Base-by-base conservation (phyloP, 2,329 filamentous ascomycete species). In the Rasamsonia emersonii region DNA sequence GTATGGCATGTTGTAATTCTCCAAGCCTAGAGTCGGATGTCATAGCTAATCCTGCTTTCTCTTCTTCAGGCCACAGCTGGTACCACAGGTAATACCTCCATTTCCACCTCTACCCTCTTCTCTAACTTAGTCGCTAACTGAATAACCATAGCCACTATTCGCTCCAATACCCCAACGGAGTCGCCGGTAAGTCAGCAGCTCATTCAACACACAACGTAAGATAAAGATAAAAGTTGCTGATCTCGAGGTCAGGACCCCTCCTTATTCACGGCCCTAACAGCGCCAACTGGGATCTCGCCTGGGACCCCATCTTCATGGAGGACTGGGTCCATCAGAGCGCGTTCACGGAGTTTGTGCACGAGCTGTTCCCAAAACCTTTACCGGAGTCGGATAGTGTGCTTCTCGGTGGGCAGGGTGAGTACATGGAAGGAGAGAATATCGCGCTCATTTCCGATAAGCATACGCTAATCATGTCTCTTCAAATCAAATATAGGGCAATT, bases 231-330 rank as follows among this genome's bases (percentile, higher is more conserved):
- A n/a, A n/a, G n/a, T n/a, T n/a, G n/a, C n/a, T n/a, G n/a, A n/a
- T n/a, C n/a, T n/a, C n/a, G n/a, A n/a, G n/a, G 9, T 29, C 38
- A 18, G 50, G 50, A 3, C 49, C 50, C 11, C 43, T 53, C 28
- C 42, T 50, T 19, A 46, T 53, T 25, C 47, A 53, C 31, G 50
- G 50, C 4, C 50, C 50, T 28, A 42, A 45, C 3, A 47, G 39
- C 18, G 39, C 46, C 24, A 36, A 49, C 26, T 53, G 48, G 27
- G 47, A 53, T 30, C 35, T 45, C 5, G 44, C 48, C 20, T 40
- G 45, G 37, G 50, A 47, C 16, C 46, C 47, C 2, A 37, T 53
- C 21, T 40, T 50, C 32, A 44, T 53, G 28, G 39, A 40, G 13
- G 49, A 50, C 24, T 46, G 41, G 30, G 14, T 10, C 14, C 21